Evolutionary conservation across 2,329 filamentous ascomycete species (phyloP), one percentile per base, ranked within the genome.

Genomic region (Ophiostoma montium): DNA sequence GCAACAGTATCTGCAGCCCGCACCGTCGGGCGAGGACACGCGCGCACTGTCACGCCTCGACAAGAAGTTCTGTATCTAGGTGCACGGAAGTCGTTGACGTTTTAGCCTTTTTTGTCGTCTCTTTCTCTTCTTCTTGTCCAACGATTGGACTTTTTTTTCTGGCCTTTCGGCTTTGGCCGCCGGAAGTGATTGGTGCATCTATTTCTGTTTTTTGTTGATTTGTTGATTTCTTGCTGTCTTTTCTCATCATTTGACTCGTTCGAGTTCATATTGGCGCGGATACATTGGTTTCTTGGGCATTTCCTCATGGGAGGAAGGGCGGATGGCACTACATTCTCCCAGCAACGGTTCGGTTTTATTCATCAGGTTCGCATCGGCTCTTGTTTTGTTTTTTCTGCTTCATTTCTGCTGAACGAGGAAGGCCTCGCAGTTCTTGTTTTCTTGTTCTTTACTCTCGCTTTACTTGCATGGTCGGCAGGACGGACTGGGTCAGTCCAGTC

Each of bases 1-100:
- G 1, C 55, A 56, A 36, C 52, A 57, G 36, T 55, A 51, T 31
- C 18, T 57, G 32, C 55, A 55, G 36, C 54, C 51, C 3, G 54
- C 54, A 5, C 54, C 54, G 12, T 55, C 51, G 7, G 55, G 52
- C 19, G 55, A 56, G 36, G 55, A 57, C 49, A 48, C 54, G 30
- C 55, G 55, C 4, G 55, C 53, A 1, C 46, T 57, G 10, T 53
- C 52, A 3, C 50, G 50, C 11, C 45, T 61, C n/a, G 57, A 61
- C 52, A 57, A 56, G 52, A 60, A 59, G 47, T 60, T 61, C 35
- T 60, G 57, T 50, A 56, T 57, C 18, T 60, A 52, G 42, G 33
- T 42, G 42, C 31, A 39, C 11, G 5, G 44, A 11, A 21, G 8
- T 18, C 38, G 1, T 30, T 18, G 23, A 42, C 39, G 30, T 7